Conservation (phyloP, 225 moss, liverwort and hornwort species). For the Sphagnum contortum region DNA sequence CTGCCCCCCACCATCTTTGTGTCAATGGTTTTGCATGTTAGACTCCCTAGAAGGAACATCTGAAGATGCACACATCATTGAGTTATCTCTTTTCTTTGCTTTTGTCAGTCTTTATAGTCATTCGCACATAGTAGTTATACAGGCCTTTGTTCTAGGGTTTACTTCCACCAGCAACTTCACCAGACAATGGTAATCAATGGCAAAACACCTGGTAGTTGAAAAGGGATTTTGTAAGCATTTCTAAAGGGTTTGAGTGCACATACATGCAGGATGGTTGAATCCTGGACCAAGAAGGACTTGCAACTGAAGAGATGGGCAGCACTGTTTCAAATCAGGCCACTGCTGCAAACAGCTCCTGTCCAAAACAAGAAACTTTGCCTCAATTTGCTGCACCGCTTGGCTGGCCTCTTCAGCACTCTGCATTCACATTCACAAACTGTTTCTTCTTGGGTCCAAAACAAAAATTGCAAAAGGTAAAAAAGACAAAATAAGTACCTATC, state of each 20-base stretch:
- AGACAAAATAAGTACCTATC: too few species aligned
- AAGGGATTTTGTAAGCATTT: too few species aligned
- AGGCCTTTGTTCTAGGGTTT: too few species aligned
- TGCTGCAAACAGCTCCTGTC: conserved; percentile 75
- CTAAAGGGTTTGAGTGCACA: conserved; percentile 13
- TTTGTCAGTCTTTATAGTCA: too few species aligned
- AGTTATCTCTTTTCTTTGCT: too few species aligned
- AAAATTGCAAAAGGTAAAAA: background rate
- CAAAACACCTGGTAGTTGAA: too few species aligned
- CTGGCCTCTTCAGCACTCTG: conserved; percentile 93
- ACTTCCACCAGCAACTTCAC: too few species aligned
- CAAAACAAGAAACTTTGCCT: conserved; percentile 71
- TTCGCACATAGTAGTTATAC: too few species aligned
- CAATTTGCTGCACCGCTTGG: conserved; percentile 67
- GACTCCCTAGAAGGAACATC: background rate
- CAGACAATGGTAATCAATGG: too few species aligned
- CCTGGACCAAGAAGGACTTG: conserved; percentile 59
- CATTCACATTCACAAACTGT: conserved; percentile 4
- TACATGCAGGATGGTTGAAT: conserved; percentile 43
- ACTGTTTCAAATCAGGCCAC: conserved; percentile 54
- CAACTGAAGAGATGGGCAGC: conserved; percentile 62
- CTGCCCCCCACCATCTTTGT: conserved; percentile 22
- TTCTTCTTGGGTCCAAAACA: background rate
- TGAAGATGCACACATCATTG: background rate
- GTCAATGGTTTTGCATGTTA: background rate